Base-by-base conservation (phyloP, 495 filamentous ascomycete genomes). In the Tuber indicum region DNA sequence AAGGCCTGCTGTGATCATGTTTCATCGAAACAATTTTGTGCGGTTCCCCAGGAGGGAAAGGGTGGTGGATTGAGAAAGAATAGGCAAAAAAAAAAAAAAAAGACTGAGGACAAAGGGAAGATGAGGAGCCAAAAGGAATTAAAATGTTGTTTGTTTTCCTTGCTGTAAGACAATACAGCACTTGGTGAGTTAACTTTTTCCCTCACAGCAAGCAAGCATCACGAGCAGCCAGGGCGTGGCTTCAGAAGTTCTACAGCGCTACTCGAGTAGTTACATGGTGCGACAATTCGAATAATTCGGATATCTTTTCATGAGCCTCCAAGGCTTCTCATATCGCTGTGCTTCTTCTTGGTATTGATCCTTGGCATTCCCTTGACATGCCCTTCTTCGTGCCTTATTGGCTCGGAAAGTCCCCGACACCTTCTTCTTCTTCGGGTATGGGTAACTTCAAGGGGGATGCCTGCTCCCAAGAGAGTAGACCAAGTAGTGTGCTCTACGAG, bases 71-170 rank as follows among this genome's bases (percentile, higher is more conserved):
- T 3, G 21, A 12, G 10, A 8, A 21, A 5, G 26, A 32, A 32
- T 6, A 16, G 26, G 26, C 10, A 36, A 66, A 71, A 62, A 46
- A 44, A 79, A 52, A 70, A 47, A 23, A 43, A 72, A 49, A 52
- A 52, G 44, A 58, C 19, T 42, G 39, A 75, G 8, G n/a, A 16
- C 17, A 69, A 71, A 71, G 73, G 45, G 36, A 71, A 75, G 47
- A 75, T 32, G 44, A 44, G 32, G 39, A 23, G 26, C 42, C 45
- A 80, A 80, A 79, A 71, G 71, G 71, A 72, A 80, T 76, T 58
- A 62, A 62, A 32, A 26, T 62, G 21, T 62, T 32, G 12, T 66
- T 36, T 36, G 26, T 19, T 36, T 66, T 66, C 26, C 58, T 66
- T 1, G 2, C 39, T 41, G 39, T 41, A 41, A 32, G 58, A 6